phyloP scores from a whole-genome alignment of 2,329 filamentous ascomycete genomes.

The Fusarium sp. region DNA sequence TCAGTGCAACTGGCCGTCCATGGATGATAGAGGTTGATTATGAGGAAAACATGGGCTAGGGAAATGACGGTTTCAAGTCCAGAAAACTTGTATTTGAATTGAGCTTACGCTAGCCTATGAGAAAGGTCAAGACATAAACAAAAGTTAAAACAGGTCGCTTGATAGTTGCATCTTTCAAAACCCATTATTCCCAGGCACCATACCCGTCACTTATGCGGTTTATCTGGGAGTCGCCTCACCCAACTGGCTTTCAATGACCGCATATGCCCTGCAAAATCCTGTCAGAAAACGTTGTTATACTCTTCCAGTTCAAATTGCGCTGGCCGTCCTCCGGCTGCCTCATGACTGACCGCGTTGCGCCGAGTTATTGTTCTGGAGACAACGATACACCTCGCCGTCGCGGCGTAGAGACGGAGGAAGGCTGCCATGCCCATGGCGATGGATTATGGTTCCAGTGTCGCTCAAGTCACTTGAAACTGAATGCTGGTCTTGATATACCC shows the following conservation, averaged over 20 bases:
- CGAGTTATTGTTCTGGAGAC: background rate
- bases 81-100: background rate
- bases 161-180: background rate
- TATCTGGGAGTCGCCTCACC: background rate
- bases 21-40: background rate
- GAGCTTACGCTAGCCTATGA: background rate
- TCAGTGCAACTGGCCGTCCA: background rate
- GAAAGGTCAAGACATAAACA: background rate
- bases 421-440: background rate
- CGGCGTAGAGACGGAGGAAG: constrained; percentile 1
- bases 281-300: background rate
- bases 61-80: background rate
- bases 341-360: background rate
- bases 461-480: background rate
- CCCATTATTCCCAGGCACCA: background rate
- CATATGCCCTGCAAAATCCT: background rate
- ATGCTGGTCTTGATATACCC: background rate
- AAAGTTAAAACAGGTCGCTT: background rate
- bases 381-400: background rate
- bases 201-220: background rate
- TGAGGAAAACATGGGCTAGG: no score
- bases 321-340: background rate
- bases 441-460: background rate
- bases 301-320: background rate
- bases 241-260: background rate